These are phyloP conservation scores for Rhodamnia argentea DNA, from an alignment of 345 rosid genomes.

Conservation along the genomic window DNA sequence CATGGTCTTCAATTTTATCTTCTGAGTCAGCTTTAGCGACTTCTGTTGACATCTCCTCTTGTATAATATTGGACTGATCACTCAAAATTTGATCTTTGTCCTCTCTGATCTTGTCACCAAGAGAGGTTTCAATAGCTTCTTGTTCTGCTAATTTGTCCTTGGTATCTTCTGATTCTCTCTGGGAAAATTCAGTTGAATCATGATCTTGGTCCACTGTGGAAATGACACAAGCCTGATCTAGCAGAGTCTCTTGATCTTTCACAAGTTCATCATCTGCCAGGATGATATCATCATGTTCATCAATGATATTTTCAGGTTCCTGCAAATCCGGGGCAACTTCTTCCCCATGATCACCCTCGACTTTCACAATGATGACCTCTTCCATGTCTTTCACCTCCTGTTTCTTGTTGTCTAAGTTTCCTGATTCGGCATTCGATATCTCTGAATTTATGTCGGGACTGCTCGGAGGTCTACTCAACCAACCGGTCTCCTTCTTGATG, in stretches of 20 bases:
- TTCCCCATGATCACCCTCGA: conserved; percentile 2
- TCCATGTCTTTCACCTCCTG: background rate
- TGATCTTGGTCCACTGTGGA: background rate
- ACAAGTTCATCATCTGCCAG: background rate
- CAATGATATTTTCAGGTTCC: background rate
- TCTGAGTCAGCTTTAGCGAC: background rate
- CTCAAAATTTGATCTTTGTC: background rate
- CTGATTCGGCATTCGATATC: conserved; percentile 5
- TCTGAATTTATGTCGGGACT: background rate
- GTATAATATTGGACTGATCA: background rate
- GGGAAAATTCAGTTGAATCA: background rate
- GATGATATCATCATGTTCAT: background rate
- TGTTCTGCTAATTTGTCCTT: background rate
- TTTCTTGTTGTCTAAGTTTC: conserved; percentile 5
- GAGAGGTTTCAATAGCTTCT: background rate
- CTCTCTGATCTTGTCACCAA: background rate
- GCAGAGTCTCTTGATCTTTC: background rate
- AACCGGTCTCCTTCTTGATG: conserved; percentile 4
- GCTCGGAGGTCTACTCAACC: background rate
- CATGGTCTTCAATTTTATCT: background rate
- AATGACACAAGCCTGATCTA: background rate
- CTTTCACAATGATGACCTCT: background rate
- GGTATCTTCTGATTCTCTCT: background rate
- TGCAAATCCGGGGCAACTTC: background rate
- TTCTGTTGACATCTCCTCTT: background rate